phyloP scores from a whole-genome alignment of 805 yeast species.

The Monosporozyma solicola region DNA sequence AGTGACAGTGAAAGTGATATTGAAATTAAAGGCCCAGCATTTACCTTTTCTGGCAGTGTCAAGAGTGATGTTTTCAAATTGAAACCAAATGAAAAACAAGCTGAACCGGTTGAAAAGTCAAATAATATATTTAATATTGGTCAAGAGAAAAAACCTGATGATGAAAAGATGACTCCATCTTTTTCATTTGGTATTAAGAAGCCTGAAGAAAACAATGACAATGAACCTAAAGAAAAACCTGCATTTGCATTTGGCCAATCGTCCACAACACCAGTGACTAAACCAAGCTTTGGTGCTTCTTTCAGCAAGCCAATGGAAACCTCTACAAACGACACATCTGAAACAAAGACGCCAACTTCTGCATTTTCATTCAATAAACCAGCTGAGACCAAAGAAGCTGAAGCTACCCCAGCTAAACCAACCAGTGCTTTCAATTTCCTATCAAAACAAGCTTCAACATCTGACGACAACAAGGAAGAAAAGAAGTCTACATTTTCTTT shows the following conservation, averaged over 20 bases:
- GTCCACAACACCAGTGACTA: background rate
- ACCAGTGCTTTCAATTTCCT: background rate
- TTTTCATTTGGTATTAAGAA: background rate
- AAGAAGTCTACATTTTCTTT: background rate
- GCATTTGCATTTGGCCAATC: background rate
- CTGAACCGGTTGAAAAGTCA: slow-evolving; percentile 14
- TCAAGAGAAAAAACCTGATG: background rate
- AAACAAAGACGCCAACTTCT: background rate
- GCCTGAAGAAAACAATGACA: background rate
- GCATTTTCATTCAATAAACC: background rate
- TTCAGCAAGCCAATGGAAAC: slow-evolving; percentile 8
- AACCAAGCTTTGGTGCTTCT: slow-evolving; percentile 1
- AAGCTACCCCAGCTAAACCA: slow-evolving; percentile 1
- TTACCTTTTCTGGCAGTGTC: slow-evolving; percentile 30
- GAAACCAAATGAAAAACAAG: background rate
- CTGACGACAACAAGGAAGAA: background rate
- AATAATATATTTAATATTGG: slow-evolving; percentile 4
- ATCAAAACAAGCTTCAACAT: background rate
- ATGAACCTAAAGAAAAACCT: slow-evolving; percentile 2
- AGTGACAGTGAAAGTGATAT: slow-evolving; percentile 28
- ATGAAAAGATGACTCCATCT: background rate
- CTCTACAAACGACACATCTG: slow-evolving; percentile 6
- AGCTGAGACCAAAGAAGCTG: background rate
- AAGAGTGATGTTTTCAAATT: slow-evolving; percentile 32
- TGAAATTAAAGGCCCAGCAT: slow-evolving; percentile 34